phyloP scores from a whole-genome alignment of 2,329 filamentous ascomycete species.

The Gnomoniopsis smithogilvyi region DNA sequence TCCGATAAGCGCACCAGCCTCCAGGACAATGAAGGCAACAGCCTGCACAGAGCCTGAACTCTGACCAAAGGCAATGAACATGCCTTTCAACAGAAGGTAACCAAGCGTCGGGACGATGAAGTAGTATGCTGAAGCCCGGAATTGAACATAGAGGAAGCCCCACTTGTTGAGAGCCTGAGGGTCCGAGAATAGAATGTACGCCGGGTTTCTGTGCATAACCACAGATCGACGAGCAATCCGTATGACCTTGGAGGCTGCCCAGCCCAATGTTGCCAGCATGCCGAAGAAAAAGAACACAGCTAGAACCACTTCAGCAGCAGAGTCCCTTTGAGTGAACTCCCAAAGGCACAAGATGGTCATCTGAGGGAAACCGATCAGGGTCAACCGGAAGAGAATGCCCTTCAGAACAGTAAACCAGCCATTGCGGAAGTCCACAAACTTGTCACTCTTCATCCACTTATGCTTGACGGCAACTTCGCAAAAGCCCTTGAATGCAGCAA shows the following conservation, averaged over 20 bases:
- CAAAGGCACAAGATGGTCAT: slow-evolving; percentile 88
- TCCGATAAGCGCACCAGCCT: slow-evolving; percentile 72
- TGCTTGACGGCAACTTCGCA: slow-evolving; percentile 74
- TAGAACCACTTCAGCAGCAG: slow-evolving; percentile 78
- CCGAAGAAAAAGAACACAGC: slow-evolving; percentile 87
- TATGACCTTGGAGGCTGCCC: slow-evolving; percentile 89
- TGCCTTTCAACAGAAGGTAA: slow-evolving; percentile 82
- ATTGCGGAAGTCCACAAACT: slow-evolving; percentile 90
- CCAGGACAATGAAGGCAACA: slow-evolving; percentile 77
- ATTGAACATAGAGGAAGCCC: slow-evolving; percentile 97
- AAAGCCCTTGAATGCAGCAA: slow-evolving; percentile 75
- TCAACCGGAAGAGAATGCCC: slow-evolving; percentile 87
- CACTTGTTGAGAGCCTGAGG: slow-evolving; percentile 94
- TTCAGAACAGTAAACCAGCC: slow-evolving; percentile 91
- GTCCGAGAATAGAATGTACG: slow-evolving; percentile 95
- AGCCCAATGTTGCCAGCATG: slow-evolving; percentile 72
- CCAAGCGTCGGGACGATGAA: slow-evolving; percentile 78
- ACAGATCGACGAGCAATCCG: slow-evolving; percentile 85
- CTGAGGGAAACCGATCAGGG: slow-evolving; percentile 87
- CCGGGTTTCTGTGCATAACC: slow-evolving; percentile 89
- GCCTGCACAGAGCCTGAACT: slow-evolving; percentile 69
- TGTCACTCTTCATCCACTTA: slow-evolving; percentile 77
- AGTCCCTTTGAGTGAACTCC: slow-evolving; percentile 87
- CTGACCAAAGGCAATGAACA: slow-evolving; percentile 85
- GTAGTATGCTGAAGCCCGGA: slow-evolving; percentile 93